Evolutionary conservation across 805 yeast species (phyloP).

Genomic region (Wickerhamomyces subpelliculosus): DNA sequence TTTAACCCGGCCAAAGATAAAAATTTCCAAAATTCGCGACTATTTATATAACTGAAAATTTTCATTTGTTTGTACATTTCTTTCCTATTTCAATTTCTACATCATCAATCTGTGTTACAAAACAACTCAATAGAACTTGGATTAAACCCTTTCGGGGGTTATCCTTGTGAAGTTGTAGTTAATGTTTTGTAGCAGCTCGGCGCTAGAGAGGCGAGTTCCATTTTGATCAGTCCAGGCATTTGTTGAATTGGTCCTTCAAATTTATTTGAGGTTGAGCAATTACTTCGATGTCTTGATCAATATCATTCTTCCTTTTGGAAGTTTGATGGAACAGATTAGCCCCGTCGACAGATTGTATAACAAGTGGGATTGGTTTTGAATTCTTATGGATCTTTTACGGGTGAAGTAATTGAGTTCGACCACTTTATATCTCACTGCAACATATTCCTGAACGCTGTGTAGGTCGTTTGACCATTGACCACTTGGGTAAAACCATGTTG

Average conservation of each 20-base stretch:
- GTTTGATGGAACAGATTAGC: conserved; percentile 75
- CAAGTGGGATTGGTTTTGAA: conserved; percentile 57
- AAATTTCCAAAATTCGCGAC: no score
- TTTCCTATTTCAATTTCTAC: conserved; percentile 2
- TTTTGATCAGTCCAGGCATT: conserved; percentile 23
- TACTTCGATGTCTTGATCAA: no score
- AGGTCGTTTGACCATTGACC: conserved; percentile 85
- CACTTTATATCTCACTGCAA: conserved; percentile 65
- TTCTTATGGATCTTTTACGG: conserved; percentile 30
- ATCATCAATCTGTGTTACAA: conserved; percentile 47
- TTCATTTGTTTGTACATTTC: background rate
- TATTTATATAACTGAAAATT: conserved; percentile 1
- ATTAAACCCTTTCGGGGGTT: conserved; percentile 17
- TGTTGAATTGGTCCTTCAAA: conserved; percentile 19
- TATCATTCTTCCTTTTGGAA: no score
- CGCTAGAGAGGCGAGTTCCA: conserved; percentile 40
- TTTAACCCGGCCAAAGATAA: no score
- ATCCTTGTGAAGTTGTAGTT: conserved; percentile 16
- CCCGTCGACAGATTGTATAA: conserved; percentile 97
- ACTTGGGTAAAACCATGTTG: conserved; percentile 99
- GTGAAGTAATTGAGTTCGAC: conserved; percentile 25
- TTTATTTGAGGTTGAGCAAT: conserved; percentile 50
- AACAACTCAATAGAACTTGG: conserved; percentile 32
- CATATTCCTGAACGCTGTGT: conserved; percentile 99
- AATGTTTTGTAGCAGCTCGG: conserved; percentile 47